Percentiles rank a stretch among this genome's conserved stretches.
These are phyloP conservation scores for Bruguiera hainesii DNA, from an alignment of 441 rosid species.

Conservation along the genomic window DNA sequence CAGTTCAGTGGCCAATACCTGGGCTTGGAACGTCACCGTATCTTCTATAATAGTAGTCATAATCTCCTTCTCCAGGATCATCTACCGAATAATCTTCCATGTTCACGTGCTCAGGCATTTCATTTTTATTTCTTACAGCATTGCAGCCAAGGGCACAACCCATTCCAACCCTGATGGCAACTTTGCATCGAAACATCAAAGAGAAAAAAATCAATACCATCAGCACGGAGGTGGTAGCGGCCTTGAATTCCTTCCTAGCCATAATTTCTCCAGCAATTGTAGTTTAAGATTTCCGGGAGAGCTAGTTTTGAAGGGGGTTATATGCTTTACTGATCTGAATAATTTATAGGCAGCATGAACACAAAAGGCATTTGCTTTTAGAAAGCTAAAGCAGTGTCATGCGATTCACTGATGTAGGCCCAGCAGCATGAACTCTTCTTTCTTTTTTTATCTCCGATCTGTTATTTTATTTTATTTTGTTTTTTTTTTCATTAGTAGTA, in stretches of 20 bases:
- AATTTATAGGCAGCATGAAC: slow-evolving; percentile 18
- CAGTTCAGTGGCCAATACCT: slow-evolving; percentile 28
- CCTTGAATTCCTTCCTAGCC: slow-evolving; percentile 3
- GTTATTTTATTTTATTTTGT: too few species aligned
- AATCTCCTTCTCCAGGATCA: slow-evolving; percentile 14
- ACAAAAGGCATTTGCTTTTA: slow-evolving; percentile 13
- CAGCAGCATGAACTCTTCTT: slow-evolving; percentile 3
- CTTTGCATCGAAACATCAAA: slow-evolving; percentile 14
- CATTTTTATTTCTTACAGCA: slow-evolving; percentile 8
- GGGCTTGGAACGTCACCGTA: slow-evolving; percentile 36
- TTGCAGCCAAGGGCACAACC: slow-evolving; percentile 15
- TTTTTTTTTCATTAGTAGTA: too few species aligned
- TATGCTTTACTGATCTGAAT: slow-evolving; percentile 6
- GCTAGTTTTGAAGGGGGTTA: slow-evolving; percentile 10
- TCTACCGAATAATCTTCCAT: slow-evolving; percentile 15
- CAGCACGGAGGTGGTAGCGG: background rate
- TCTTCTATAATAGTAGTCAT: slow-evolving; percentile 33
- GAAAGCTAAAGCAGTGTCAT: slow-evolving; percentile 16
- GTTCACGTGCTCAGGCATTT: background rate
- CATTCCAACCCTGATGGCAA: slow-evolving; percentile 8
- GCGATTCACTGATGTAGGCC: slow-evolving; percentile 18
- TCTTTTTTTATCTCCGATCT: background rate
- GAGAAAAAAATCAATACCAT: background rate
- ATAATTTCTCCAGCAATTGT: slow-evolving; percentile 6
- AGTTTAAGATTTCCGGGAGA: background rate